Conservation (phyloP, 2,329 filamentous ascomycete species). For the Septoria linicola region DNA sequence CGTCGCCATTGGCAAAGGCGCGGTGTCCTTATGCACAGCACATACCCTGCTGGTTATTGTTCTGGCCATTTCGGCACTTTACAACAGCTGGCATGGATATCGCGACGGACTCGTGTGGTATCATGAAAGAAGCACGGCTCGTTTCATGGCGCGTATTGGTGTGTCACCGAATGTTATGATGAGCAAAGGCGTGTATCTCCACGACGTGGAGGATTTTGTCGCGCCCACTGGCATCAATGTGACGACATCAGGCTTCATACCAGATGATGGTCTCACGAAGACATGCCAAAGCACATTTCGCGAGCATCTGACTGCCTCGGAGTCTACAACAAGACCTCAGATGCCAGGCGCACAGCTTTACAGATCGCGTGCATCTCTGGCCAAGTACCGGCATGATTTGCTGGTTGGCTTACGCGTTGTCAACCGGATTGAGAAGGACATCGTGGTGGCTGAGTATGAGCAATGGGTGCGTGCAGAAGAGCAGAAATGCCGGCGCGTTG, state of each 20-base stretch:
- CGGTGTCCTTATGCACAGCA: slow-evolving; percentile 46
- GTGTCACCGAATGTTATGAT: slow-evolving; percentile 76
- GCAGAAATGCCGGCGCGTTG: slow-evolving; percentile 66
- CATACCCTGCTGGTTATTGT: slow-evolving; percentile 71
- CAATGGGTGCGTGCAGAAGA: slow-evolving; percentile 85
- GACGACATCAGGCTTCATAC: slow-evolving; percentile 3
- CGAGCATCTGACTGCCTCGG: slow-evolving; percentile 29
- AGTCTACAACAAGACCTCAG: slow-evolving; percentile 9
- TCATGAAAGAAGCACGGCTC: slow-evolving; percentile 74
- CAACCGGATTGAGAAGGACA: slow-evolving; percentile 83
- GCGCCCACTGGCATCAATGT: slow-evolving; percentile 34
- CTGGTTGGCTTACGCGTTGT: slow-evolving; percentile 87
- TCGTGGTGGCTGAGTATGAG: slow-evolving; percentile 86
- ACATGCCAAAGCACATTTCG: slow-evolving; percentile 38
- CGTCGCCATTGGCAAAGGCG: slow-evolving; percentile 35
- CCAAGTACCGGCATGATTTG: slow-evolving; percentile 82
- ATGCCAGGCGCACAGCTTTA: slow-evolving; percentile 57
- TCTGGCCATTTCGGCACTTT: slow-evolving; percentile 65
- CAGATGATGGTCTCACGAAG: slow-evolving; percentile 3
- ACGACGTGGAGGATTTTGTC: slow-evolving; percentile 68
- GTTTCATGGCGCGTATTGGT: slow-evolving; percentile 79
- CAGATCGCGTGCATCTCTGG: slow-evolving; percentile 78
- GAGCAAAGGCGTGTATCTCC: slow-evolving; percentile 80
- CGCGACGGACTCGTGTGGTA: slow-evolving; percentile 77
- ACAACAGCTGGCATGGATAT: slow-evolving; percentile 74